Base-by-base conservation (phyloP, 495 filamentous ascomycete species). In the Talaromyces nanjingensis region DNA sequence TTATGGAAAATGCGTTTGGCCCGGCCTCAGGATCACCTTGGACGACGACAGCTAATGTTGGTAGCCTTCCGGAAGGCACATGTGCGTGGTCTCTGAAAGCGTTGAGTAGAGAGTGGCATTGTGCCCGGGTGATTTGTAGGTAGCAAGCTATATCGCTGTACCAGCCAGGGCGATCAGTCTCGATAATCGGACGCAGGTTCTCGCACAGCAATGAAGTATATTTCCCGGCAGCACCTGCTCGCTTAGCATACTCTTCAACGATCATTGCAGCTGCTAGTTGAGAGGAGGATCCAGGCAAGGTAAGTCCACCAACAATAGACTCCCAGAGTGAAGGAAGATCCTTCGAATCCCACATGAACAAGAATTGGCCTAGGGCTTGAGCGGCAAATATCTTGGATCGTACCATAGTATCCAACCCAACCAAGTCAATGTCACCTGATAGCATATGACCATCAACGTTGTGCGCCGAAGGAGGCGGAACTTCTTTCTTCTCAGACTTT, bases 401-500 rank as follows among this genome's bases (percentile, higher is more conserved):
- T 62, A 97, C 82, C 68, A 98, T 84, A 4, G 86, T 87, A 62
- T 98, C 96, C 58, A 88, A 79, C 54, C 96, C 93, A 29, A 98
- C 92, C 49, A 98, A 78, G 67, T 98, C 94, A 60, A 97, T 87
- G 70, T 98, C 94, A 52, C 94, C 94, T 69, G 92, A 90, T 75
- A 98, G 91, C 91, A 98, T 97, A 69, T 96, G 92, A 18, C 91
- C 94, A 71, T 98, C 94, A 39, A 98, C 91, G 72, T 98, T 96
- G 73, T 98, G 96, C 4, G 87, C 82, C 14, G 88, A 86, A 0
- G 84, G 71, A 27, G 84, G 76, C n/a, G 84, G 72, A 22, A 90
- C 85, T 66, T 93, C 89, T 53, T 88, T 87, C 80, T 91, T 93
- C 37, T 92, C 90, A 0, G 88, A 89, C 70, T 91, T 93, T 67